Conservation (phyloP, 805 yeast species). For the Yarrowia sp. region DNA sequence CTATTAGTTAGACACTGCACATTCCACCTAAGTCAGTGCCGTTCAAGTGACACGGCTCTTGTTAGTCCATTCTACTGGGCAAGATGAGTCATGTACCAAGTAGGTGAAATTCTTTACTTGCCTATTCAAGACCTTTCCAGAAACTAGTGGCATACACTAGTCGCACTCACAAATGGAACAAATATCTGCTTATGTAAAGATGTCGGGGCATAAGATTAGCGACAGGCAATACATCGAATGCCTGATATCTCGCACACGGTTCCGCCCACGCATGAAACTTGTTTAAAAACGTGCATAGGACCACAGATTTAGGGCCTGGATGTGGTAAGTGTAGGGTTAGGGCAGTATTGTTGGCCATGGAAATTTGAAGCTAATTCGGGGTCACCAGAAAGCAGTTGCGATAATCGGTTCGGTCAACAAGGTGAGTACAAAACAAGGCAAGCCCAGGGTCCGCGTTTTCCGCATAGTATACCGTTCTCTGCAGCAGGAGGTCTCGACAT, state of each 20-base stretch:
- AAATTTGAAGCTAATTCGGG: constrained; percentile 24
- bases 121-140: neutral
- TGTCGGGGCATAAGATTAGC: neutral
- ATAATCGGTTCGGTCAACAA: constrained; percentile 23
- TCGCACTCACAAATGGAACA: neutral
- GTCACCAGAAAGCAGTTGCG: constrained; percentile 24
- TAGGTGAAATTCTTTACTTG: neutral
- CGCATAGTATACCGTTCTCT: neutral
- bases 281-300: constrained; percentile 22
- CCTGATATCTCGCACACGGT: neutral
- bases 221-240: neutral
- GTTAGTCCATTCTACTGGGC: neutral
- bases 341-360: constrained; percentile 10
- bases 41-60: neutral
- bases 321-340: constrained; percentile 8
- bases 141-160: neutral
- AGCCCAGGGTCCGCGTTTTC: neutral
- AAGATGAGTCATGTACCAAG: neutral
- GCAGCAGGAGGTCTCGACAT: neutral
- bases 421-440: constrained; percentile 23
- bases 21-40: neutral
- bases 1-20: neutral
- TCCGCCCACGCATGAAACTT: constrained; percentile 21
- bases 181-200: neutral
- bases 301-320: constrained; percentile 14